Base-by-base conservation (phyloP, 257 asterid genomes). In the Primulina eburnea region DNA sequence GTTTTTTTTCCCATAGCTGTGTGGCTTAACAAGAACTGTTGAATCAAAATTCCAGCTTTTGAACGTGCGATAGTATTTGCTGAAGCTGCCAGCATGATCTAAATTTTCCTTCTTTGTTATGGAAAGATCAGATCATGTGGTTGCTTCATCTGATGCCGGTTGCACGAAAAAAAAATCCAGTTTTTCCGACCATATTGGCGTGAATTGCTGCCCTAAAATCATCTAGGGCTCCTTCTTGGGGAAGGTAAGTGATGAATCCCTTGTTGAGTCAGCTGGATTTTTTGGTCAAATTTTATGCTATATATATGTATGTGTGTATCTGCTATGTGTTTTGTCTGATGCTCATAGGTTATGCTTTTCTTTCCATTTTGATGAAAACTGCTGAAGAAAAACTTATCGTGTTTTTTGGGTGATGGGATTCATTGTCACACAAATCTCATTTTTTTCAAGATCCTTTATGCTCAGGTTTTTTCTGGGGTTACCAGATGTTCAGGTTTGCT, bases 11-110 rank as follows among this genome's bases (percentile, higher is more conserved):
- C 24, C n/a, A 2, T 8, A 8, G 43, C 11, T 12, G 8, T 35
- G 43, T 14, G 18, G 55, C 55, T 4, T 16, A 47, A 1, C 43
- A 35, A 8, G 37, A 33, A 33, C 37, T 33, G 7, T 4, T 1
- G 10, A 24, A 26, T 32, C 18, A 55, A n/a, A 24, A 8, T 18
- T 28, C 60, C 70, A 65, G 18, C 32, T 56, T 9, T 64, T 7
- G 21, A 62, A 8, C 67, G 78, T 79, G 76, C 64, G 65, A 76
- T 65, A 68, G 63, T 60, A 71, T 75, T 72, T 63, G 85, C 55
- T 81, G 81, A 81, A 81, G 85, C 85, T 81, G 85, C 85, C 85
- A 81, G 85, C 85, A 75, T 81, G 85, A 81, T 81, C 85, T 81
- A 64, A 77, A 74, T 72, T 60, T 69, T 57, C 76, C 73, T 72